Conservation (phyloP, 2,329 filamentous ascomycete species). For the Westerdykella ornata region DNA sequence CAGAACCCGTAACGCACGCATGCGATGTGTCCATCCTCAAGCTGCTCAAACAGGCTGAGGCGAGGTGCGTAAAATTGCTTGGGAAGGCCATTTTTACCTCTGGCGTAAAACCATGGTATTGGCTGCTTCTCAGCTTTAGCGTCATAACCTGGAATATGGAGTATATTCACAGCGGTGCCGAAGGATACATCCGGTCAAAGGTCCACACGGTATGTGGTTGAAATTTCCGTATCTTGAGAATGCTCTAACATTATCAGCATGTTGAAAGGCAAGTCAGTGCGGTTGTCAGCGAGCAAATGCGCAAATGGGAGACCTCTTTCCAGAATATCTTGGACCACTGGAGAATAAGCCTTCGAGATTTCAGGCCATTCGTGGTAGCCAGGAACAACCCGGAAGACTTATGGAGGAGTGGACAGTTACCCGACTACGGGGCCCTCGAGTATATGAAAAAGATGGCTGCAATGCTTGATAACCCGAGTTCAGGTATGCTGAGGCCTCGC, state of each 20-base stretch:
- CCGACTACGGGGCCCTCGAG: constrained; percentile 24
- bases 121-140: constrained; percentile 32
- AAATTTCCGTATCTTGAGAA: not conserved
- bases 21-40: constrained; percentile 35
- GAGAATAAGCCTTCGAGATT: constrained; percentile 27
- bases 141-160: constrained; percentile 34
- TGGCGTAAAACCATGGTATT: constrained; percentile 35
- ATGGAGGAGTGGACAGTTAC: constrained; percentile 21
- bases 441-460: constrained; percentile 24
- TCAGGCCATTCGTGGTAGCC: constrained; percentile 29
- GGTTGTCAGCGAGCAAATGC: constrained; percentile 29
- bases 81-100: constrained; percentile 26
- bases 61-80: constrained; percentile 25
- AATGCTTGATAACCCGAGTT: constrained; percentile 20
- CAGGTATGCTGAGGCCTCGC: constrained; percentile 15
- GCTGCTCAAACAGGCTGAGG: constrained; percentile 26
- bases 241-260: constrained; percentile 18
- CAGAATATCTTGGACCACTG: constrained; percentile 30
- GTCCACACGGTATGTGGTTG: constrained; percentile 30
- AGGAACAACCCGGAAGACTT: constrained; percentile 33
- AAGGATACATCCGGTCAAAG: constrained; percentile 31
- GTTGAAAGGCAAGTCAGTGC: constrained; percentile 29
- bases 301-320: constrained; percentile 32
- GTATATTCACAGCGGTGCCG: constrained; percentile 30
- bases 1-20: constrained; percentile 32